Base-by-base conservation (phyloP, 371 early-diverging fungal genomes). In the Mortierella sp. region DNA sequence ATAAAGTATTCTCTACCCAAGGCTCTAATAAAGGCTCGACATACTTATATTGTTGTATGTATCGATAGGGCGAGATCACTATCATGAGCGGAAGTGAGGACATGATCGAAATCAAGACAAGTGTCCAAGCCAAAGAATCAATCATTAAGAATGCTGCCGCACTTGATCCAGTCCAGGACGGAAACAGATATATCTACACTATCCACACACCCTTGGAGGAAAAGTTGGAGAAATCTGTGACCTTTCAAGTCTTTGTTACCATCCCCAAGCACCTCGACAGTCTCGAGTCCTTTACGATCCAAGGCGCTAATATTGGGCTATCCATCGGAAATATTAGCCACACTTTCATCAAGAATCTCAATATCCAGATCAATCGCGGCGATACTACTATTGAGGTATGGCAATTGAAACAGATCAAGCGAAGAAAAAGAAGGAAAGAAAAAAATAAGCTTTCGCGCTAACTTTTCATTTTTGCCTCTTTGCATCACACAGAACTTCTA, bases 241-340 rank as follows among this genome's bases (percentile, higher is more conserved):
- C 72, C 31, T 80, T 80, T 29, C 75, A 74, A 37, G 75, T 75
- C 40, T 75, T 80, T 47, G 66, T 80, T 15, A 75, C 75, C 26
- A 80, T 80, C 32, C 81, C 81, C 9, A 47, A 57, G 13, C 43
- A 65, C 31, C 72, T 80, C 26, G 75, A 80, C 2, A 64, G 61
- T 12, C 75, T 80, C 57, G 81, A 80, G 26, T 75, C 75, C 6
- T 70, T 80, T 40, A 37, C 72, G 7, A 61, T 80, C 54, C 13
- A 56, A 9, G 81, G 81, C 0, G 29, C 64, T 28, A 74, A 80
- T 45, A 40, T 80, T 9, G 75, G 68, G 42, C n/a, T 80, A 42
- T 74, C 81, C n/a, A 65, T 80, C 8, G 81, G 81, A 0, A 80
- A 80, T 54, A 74, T 80, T 31, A 61, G 61, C 42, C 81, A 80